Conservation (phyloP, 345 rosid genomes). For the Boechera divaricarpa region DNA sequence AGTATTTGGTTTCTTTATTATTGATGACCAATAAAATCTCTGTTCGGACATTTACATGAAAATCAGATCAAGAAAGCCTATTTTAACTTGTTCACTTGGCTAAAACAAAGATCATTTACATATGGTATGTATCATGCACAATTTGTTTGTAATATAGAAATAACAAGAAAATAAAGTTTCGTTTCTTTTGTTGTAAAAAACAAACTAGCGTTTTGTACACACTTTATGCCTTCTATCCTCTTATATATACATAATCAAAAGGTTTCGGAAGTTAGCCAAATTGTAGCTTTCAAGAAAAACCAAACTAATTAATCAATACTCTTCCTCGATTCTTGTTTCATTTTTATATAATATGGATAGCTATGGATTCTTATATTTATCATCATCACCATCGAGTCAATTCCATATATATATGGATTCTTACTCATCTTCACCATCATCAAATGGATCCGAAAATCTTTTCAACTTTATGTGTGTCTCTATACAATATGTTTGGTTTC, state of each 20-base stretch:
- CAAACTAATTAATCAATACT: conserved; percentile 32
- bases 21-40: background rate
- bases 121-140: background rate
- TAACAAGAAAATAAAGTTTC: background rate
- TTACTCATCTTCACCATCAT: conserved; percentile 26
- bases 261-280: conserved; percentile 36
- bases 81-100: background rate
- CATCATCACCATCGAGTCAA: conserved; percentile 19
- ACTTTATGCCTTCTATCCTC: conserved; percentile 4
- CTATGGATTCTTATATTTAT: conserved; percentile 18
- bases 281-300: conserved; percentile 42
- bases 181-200: background rate
- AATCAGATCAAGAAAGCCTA: conserved; percentile 26
- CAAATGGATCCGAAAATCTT: conserved; percentile 18
- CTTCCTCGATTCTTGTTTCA: background rate
- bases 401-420: conserved; percentile 1
- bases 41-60: conserved; percentile 5
- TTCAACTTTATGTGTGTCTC: conserved; percentile 5
- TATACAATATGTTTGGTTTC: conserved; percentile 9
- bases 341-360: conserved; percentile 3
- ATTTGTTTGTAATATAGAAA: background rate
- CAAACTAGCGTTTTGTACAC: conserved; percentile 2
- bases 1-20: conserved; percentile 26
- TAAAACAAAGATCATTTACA: background rate
- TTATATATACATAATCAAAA: background rate